phyloP scores from a whole-genome alignment of 2,329 filamentous ascomycete genomes.

The Didymosphaeria variabile region DNA sequence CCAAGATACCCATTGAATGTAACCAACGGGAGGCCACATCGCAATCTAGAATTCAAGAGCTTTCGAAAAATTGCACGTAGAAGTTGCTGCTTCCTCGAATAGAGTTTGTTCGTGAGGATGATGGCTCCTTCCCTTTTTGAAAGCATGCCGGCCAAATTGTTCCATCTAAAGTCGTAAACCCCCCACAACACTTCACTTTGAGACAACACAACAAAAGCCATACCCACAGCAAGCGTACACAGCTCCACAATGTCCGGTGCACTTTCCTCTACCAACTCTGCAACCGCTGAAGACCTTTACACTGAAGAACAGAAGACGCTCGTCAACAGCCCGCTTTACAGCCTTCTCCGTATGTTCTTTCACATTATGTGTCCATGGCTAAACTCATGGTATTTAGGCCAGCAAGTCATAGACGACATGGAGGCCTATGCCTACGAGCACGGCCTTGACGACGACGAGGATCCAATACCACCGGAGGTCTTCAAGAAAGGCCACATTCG shows the following conservation, averaged over 20 bases:
- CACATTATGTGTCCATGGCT: background rate
- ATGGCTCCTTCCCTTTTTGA: background rate
- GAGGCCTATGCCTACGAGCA: background rate
- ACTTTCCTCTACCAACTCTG: background rate
- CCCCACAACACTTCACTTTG: background rate
- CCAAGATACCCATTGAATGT: background rate
- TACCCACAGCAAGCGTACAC: background rate
- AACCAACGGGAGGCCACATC: background rate
- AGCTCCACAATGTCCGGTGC: background rate
- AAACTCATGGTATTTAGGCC: background rate
- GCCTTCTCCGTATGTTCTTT: background rate
- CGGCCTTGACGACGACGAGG: background rate
- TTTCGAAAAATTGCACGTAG: background rate
- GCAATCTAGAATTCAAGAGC: background rate
- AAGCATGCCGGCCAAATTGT: background rate
- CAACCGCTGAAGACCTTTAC: background rate
- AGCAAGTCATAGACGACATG: constrained; percentile 7
- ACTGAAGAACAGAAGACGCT: constrained; percentile 3
- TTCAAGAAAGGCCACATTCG: background rate
- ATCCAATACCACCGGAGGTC: background rate
- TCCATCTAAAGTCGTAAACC: no score
- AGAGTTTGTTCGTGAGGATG: background rate
- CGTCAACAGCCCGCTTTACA: constrained; percentile 3
- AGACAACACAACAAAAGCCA: background rate
- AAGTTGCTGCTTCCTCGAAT: background rate